Conservation (phyloP, 768 basidiomycete genomes). For the Hericium erinaceus region DNA sequence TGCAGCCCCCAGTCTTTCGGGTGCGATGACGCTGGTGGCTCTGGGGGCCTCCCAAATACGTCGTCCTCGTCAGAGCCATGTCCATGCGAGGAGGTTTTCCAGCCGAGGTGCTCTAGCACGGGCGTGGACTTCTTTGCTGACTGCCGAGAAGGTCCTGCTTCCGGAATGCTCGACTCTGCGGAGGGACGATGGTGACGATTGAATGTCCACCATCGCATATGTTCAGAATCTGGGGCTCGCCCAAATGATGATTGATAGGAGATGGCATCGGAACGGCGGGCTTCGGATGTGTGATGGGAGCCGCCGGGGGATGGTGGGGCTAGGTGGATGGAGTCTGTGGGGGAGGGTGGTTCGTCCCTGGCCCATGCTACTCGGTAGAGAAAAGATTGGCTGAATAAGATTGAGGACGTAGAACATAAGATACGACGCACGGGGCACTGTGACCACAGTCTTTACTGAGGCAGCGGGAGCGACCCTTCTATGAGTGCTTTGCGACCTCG, state of each 20-base stretch:
- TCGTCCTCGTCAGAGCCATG: neutral
- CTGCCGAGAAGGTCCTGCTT: neutral
- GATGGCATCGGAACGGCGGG: conserved; percentile 41
- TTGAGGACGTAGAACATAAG: neutral
- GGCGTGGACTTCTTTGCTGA: neutral
- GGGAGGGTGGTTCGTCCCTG: conserved; percentile 73
- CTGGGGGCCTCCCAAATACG: conserved; percentile 19
- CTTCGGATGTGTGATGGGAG: conserved; percentile 25
- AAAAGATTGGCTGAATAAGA: neutral
- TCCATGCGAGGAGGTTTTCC: neutral
- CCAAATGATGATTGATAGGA: conserved; percentile 40
- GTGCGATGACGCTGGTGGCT: conserved; percentile 7
- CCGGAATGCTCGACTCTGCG: neutral
- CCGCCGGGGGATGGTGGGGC: conserved; percentile 20
- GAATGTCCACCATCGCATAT: conserved; percentile 63
- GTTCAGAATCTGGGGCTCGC: conserved; percentile 18
- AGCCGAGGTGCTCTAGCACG: neutral
- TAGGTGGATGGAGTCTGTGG: conserved; percentile 37
- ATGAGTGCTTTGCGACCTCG: conserved; percentile 13
- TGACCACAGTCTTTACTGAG: conserved; percentile 36
- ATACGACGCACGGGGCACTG: conserved; percentile 53
- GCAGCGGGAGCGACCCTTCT: conserved; percentile 18
- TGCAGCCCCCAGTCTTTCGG: conserved; percentile 13
- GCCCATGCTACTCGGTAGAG: conserved; percentile 58
- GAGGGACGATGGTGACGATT: conserved; percentile 32